These are phyloP conservation scores for Boletus reticuloceps DNA, from an alignment of 768 basidiomycete species.

Conservation along the genomic window DNA sequence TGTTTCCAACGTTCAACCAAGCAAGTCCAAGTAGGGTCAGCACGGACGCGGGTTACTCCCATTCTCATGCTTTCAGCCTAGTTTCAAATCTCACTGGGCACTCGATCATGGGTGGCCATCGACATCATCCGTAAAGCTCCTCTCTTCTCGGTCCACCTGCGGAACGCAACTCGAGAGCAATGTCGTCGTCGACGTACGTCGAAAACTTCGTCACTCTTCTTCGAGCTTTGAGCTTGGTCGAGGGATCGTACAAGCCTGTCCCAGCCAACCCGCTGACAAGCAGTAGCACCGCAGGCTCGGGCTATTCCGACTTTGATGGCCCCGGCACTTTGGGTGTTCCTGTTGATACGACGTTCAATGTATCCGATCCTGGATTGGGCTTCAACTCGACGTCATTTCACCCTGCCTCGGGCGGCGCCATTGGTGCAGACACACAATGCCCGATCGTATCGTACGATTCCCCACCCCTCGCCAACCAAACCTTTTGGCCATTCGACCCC, in stretches of 20 bases:
- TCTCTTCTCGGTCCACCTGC: too few relatives aligned
- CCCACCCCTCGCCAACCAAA: conserved; percentile 5
- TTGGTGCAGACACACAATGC: conserved; percentile 1
- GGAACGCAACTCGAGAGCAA: too few relatives aligned
- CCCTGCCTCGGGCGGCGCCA: neutral
- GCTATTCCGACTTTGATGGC: neutral
- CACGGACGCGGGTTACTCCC: too few relatives aligned
- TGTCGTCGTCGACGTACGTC: too few relatives aligned
- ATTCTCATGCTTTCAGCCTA: too few relatives aligned
- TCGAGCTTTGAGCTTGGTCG: conserved; percentile 11
- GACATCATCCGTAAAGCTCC: too few relatives aligned
- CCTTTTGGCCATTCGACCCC: conserved; percentile 16
- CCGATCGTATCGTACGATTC: conserved; percentile 7
- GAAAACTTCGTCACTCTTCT: neutral
- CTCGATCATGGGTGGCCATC: too few relatives aligned
- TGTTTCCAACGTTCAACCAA: too few relatives aligned
- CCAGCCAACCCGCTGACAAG: neutral
- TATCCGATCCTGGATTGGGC: too few relatives aligned
- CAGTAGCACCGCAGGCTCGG: neutral
- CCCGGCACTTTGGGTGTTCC: neutral
- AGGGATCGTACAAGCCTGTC: conserved; percentile 11
- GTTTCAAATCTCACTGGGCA: too few relatives aligned
- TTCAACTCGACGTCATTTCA: neutral
- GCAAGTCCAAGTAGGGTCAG: too few relatives aligned
- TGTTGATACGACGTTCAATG: neutral